Base-by-base conservation (phyloP, 805 yeast species). In the Wickerhamomyces silvicola region DNA sequence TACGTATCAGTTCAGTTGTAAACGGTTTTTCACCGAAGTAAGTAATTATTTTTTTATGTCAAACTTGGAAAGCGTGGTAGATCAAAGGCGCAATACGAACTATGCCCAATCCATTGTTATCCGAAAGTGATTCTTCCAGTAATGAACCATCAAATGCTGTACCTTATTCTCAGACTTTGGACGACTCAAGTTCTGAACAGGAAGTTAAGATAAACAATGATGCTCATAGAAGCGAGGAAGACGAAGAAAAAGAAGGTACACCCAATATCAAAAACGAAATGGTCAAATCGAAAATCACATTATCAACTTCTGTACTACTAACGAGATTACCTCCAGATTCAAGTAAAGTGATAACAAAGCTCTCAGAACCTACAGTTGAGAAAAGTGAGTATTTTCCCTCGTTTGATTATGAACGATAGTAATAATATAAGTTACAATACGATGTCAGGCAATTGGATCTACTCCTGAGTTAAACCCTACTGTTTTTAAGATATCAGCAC, bases 381-480 rank as follows among this genome's bases (percentile, higher is more conserved):
- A 50, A 46, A 26, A 42, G 32, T 29, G 16, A 19, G 32, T 29
- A 17, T 25, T 11, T 17, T 17, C n/a, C 15, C 5, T 14, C 12
- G 4, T 17, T 4, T 9, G 8, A 10, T 7, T 6, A 7, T 7
- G 7, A 13, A 17, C 10, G 23, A 17, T 13, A 9, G 14, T 22
- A 18, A 24, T 24, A 14, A 4, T 7, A 12, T 15, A 10, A 69
- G 55, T 75, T 11, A 64, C 71, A 1, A 56, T 77, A 7, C 52
- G 83, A 22, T 72, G 79, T 45, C 72, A 68, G 38, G 69, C 84
- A 2, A 71, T 78, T 21, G 84, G 84, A 0, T 68, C 81, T 1
- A 63, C 75, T 0, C 68, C 70, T 1, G 57, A 60, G 4, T 56
- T 78, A 4, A 56, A 48, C 2, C 82, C 82, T 0, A 56, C 62